Percentiles rank a stretch among this genome's conserved stretches.
These are phyloP conservation scores for Colletotrichum nymphaeae DNA, from an alignment of 2,329 filamentous ascomycete genomes.

Conservation along the genomic window DNA sequence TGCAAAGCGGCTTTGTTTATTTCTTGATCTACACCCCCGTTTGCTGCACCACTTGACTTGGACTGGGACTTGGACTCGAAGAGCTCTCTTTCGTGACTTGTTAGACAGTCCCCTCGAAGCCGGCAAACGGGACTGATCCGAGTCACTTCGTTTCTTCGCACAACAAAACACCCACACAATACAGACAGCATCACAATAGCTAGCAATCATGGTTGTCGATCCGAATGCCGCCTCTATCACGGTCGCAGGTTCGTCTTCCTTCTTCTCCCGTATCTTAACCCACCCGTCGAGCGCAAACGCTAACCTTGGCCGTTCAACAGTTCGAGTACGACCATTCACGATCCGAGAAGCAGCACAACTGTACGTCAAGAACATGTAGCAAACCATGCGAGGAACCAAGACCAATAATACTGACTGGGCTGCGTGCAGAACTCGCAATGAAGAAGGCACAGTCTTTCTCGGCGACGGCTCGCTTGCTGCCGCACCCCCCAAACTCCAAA, in stretches of 20 bases:
- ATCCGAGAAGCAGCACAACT: constrained; percentile 96
- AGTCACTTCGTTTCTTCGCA: neutral
- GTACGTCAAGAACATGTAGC: constrained; percentile 51
- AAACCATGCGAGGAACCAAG: neutral
- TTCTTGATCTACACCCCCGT: constrained; percentile 24
- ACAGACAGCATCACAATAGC: constrained; percentile 7
- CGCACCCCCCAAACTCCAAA: constrained; percentile 84
- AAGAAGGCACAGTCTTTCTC: constrained; percentile 92
- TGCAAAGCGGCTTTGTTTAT: constrained; percentile 36
- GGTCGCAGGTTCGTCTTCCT: constrained; percentile 61
- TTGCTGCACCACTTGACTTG: constrained; percentile 5
- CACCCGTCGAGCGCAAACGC: constrained; percentile 4
- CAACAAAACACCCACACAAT: neutral
- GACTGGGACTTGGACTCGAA: neutral
- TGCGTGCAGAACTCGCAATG: constrained; percentile 57
- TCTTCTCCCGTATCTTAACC: neutral
- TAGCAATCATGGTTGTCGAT: constrained; percentile 43
- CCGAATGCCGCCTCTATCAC: constrained; percentile 68
- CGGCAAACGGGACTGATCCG: constrained; percentile 17
- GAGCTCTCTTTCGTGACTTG: constrained; percentile 3
- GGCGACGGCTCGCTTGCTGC: constrained; percentile 96
- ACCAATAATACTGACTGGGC: constrained; percentile 13
- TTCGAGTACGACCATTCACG: constrained; percentile 78
- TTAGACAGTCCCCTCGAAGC: constrained; percentile 9
- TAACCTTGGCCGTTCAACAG: constrained; percentile 47